These are phyloP conservation scores for Endoconidiophora laricicola DNA, from an alignment of 2,329 filamentous ascomycete species.

Conservation along the genomic window DNA sequence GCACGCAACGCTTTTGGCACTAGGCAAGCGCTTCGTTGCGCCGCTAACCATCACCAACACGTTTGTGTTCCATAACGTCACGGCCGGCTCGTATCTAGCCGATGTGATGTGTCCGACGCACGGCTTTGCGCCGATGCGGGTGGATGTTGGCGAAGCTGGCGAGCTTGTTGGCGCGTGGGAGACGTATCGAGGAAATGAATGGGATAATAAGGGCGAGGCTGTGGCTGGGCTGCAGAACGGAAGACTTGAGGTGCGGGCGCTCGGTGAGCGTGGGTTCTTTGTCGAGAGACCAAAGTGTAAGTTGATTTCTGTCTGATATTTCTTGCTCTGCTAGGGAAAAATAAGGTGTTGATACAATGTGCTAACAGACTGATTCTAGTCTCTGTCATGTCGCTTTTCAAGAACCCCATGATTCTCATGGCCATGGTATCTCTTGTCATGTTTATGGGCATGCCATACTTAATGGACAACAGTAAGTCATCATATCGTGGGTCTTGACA, in stretches of 20 bases:
- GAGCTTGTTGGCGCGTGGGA: slow-evolving; percentile 58
- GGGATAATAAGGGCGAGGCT: slow-evolving; percentile 66
- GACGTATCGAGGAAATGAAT: slow-evolving; percentile 77
- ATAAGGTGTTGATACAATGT: neutral
- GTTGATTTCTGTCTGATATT: slow-evolving; percentile 20
- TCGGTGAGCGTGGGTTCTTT: slow-evolving; percentile 58
- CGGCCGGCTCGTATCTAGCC: slow-evolving; percentile 59
- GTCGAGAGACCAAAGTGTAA: slow-evolving; percentile 59
- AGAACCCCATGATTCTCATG: slow-evolving; percentile 95
- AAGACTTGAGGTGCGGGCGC: slow-evolving; percentile 41
- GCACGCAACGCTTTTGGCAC: slow-evolving; percentile 41
- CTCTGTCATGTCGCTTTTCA: slow-evolving; percentile 65
- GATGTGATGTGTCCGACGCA: slow-evolving; percentile 63
- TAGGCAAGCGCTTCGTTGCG: slow-evolving; percentile 28
- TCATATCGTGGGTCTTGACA: neutral
- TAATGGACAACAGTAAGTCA: slow-evolving; percentile 83
- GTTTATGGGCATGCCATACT: slow-evolving; percentile 84
- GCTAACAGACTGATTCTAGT: slow-evolving; percentile 30
- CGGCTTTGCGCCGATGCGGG: slow-evolving; percentile 60
- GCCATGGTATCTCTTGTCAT: slow-evolving; percentile 66
- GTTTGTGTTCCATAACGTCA: slow-evolving; percentile 61
- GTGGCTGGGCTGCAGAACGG: slow-evolving; percentile 25
- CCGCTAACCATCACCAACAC: slow-evolving; percentile 51
- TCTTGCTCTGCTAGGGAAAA: neutral
- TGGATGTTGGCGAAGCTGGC: slow-evolving; percentile 72